phyloP scores from a whole-genome alignment of 208 protist genomes.

The Acanthamoeba healyi region DNA sequence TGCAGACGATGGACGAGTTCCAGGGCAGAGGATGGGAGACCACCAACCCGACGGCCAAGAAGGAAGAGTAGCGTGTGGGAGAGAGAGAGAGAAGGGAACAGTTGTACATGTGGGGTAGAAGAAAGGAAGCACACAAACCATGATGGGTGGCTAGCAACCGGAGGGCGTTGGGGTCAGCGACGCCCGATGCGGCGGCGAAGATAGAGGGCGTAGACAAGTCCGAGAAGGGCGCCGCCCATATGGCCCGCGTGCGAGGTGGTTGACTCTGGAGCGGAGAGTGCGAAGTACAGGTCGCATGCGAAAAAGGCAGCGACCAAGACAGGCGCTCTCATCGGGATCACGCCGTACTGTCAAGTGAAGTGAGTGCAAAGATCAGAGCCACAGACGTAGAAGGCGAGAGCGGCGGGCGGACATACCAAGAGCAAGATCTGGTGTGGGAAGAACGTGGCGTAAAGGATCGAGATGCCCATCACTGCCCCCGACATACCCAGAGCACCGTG shows the following conservation, averaged over 20 bases:
- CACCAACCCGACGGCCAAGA: slow-evolving; percentile 30
- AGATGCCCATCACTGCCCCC: slow-evolving; percentile 23
- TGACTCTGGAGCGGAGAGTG: background rate
- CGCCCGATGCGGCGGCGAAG: background rate
- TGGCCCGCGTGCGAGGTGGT: background rate
- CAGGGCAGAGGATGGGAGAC: slow-evolving; percentile 26
- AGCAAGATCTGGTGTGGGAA: background rate
- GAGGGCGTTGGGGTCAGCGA: background rate
- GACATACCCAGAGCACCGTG: slow-evolving; percentile 14
- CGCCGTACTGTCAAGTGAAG: background rate
- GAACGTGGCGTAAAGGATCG: background rate
- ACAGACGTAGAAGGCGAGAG: background rate
- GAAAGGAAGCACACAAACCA: background rate
- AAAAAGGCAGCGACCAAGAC: background rate
- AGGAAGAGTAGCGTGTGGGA: background rate
- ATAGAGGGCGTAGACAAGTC: background rate
- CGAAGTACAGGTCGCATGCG: background rate
- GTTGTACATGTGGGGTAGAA: too few species aligned
- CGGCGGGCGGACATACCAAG: background rate
- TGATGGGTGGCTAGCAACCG: background rate
- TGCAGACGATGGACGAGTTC: slow-evolving; percentile 53
- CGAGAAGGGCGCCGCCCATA: background rate
- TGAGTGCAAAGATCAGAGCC: too few species aligned
- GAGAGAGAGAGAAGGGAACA: background rate
- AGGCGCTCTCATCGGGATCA: background rate